A percentile compares a stretch with the other conserved stretches of the same genome.
These are phyloP conservation scores for Umbilicaria muhlenbergii DNA, from an alignment of 495 filamentous ascomycete genomes.

Conservation along the genomic window DNA sequence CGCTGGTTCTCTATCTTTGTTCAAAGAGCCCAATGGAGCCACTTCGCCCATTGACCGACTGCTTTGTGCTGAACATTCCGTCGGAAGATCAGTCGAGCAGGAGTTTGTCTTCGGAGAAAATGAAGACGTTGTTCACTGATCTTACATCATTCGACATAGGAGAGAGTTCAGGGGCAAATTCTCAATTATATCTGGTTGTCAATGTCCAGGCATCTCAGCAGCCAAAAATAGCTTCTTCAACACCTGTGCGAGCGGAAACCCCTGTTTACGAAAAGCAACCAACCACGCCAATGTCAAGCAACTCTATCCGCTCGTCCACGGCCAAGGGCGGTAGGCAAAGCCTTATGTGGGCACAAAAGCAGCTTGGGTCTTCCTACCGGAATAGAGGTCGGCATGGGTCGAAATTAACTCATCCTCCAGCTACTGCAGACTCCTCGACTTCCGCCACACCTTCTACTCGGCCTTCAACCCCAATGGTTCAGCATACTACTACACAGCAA, in stretches of 20 bases:
- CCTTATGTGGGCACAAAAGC: slow-evolving; percentile 52
- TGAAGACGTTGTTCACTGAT: slow-evolving; percentile 80
- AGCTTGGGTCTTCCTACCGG: slow-evolving; percentile 10
- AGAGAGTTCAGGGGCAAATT: slow-evolving; percentile 47
- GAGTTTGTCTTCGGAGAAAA: slow-evolving; percentile 30
- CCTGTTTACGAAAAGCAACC: slow-evolving; percentile 24
- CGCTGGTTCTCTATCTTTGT: slow-evolving; percentile 66
- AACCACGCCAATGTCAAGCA: slow-evolving; percentile 15
- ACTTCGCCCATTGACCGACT: slow-evolving; percentile 62
- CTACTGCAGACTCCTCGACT: background rate
- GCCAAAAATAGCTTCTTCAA: slow-evolving; percentile 17
- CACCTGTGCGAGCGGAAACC: slow-evolving; percentile 17
- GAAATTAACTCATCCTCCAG: slow-evolving; percentile 1
- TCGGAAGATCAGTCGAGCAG: slow-evolving; percentile 49
- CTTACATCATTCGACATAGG: slow-evolving; percentile 70
- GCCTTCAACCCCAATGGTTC: slow-evolving; percentile 10
- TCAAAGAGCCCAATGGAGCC: slow-evolving; percentile 44
- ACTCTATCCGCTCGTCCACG: slow-evolving; percentile 25
- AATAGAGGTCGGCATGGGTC: slow-evolving; percentile 20
- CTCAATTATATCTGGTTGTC: slow-evolving; percentile 69
- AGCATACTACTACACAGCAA: slow-evolving; percentile 7
- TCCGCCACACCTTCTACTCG: background rate
- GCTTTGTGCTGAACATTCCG: slow-evolving; percentile 64
- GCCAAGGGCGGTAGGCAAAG: slow-evolving; percentile 53
- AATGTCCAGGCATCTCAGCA: slow-evolving; percentile 54